Evolutionary conservation across 1,284 basidiomycete species (phyloP), one percentile per base, ranked within the genome.

Genomic region (Puccinia polysora): DNA sequence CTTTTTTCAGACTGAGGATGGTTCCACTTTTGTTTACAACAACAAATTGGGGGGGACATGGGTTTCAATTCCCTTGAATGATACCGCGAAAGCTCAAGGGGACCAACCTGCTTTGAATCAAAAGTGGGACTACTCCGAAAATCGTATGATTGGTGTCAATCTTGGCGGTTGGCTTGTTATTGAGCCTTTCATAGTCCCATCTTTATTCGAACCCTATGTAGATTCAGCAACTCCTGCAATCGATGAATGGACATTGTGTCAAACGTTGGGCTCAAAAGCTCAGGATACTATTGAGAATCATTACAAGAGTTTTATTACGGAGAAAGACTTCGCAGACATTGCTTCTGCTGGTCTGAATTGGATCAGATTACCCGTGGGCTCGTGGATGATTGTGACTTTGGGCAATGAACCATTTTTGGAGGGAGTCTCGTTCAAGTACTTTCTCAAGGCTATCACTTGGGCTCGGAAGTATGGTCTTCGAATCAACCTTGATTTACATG

Each of bases 161-260:
- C 79, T 95, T 52, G 93, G 93, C 75, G 94, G 94, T 49, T 93
- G 95, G 89, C 85, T 97, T 70, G 86, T 87, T 49, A 86, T 89
- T 1, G 94, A 97, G 82, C 94, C 94, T 40, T 93, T 95, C 80
- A 85, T 91, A 74, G 18, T 74, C 74, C 53, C 75, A 47, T 52
- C 74, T 71, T 45, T 73, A 10, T 73, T 65, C 30, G 70, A 73
- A 65, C 70, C 70, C 6, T 73, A 87, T 77, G 73, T 74, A 14
- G 65, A 70, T 45, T 67, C 64, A 34, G 56, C 75, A 12, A 60
- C 40, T 1, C 65, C 74, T n/a, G 85, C 88, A 1, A 80, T 85
- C 23, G 90, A 93, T 80, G 90, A 93, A 80, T 93, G 88, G 86
- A 86, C 85, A 1, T 81, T 93, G 43, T 85, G 84, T 73, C 77